Conservation (phyloP, 1,139 yeast species). For the Torulaspora pretoriensis region DNA sequence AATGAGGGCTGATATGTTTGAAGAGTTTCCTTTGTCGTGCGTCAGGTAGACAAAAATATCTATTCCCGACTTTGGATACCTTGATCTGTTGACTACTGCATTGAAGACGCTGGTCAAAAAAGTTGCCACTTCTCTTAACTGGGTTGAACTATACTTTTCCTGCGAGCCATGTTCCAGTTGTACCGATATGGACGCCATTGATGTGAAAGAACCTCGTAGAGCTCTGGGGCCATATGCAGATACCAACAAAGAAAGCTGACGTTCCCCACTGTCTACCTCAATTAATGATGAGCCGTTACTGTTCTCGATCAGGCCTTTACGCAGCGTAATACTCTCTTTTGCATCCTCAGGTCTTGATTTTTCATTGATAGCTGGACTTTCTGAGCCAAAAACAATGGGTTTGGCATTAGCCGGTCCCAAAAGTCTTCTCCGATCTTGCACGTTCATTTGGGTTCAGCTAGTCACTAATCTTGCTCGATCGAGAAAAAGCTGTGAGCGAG, state of each 20-base stretch:
- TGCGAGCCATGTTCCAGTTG: slow-evolving; percentile 48
- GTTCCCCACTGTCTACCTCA: slow-evolving; percentile 50
- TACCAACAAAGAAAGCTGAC: slow-evolving; percentile 46
- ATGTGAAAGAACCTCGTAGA: slow-evolving; percentile 67
- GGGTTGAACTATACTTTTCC: slow-evolving; percentile 32
- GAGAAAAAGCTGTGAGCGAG: not conserved
- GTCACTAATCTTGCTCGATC: not conserved
- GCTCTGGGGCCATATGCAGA: slow-evolving; percentile 90
- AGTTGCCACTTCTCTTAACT: slow-evolving; percentile 36
- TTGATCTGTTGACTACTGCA: slow-evolving; percentile 52
- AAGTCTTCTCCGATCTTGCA: slow-evolving; percentile 65
- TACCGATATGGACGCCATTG: slow-evolving; percentile 64
- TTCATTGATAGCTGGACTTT: slow-evolving; percentile 15
- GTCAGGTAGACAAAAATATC: slow-evolving; percentile 62
- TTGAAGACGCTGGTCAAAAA: slow-evolving; percentile 37
- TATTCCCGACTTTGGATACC: slow-evolving; percentile 86
- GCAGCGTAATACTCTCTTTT: slow-evolving; percentile 36
- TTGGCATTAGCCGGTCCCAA: slow-evolving; percentile 61
- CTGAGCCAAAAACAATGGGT: slow-evolving; percentile 43
- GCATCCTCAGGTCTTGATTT: slow-evolving; percentile 10
- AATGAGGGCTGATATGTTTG: slow-evolving; percentile 22
- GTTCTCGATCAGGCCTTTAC: slow-evolving; percentile 62
- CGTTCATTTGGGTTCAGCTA: slow-evolving; percentile 34
- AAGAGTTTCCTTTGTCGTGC: slow-evolving; percentile 30
- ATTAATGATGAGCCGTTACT: slow-evolving; percentile 82